Percentiles rank a stretch among this genome's conserved stretches.
Evolutionary conservation across 441 rosid genomes (phyloP).

Genomic region (Manihot esculenta): DNA sequence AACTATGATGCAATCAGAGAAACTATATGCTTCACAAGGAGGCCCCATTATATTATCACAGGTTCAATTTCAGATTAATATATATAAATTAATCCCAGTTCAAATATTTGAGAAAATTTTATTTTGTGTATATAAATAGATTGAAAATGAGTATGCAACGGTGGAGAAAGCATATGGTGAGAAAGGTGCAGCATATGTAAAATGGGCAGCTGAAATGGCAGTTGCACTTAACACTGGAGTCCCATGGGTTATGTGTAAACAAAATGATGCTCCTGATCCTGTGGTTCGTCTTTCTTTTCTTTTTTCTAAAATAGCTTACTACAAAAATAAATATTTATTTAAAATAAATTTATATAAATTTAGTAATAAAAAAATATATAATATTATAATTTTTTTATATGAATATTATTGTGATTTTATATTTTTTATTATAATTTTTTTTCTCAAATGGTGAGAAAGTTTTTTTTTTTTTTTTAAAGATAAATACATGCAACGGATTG

Average conservation of each 20-base stretch:
- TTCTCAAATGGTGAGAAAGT: background rate
- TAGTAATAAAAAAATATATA: too few species aligned
- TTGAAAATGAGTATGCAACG: conserved; percentile 77
- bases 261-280: conserved; percentile 78
- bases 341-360: too few species aligned
- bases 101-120: too few species aligned
- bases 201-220: conserved; percentile 77
- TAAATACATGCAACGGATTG: conserved; percentile 82
- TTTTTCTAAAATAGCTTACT: too few species aligned
- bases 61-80: conserved; percentile 33
- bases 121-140: conserved; percentile 29
- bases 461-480: conserved; percentile 33
- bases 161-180: conserved; percentile 47
- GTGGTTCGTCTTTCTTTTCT: conserved; percentile 36
- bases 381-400: too few species aligned
- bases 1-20: conserved; percentile 65
- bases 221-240: conserved; percentile 77
- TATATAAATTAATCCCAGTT: too few species aligned
- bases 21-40: conserved; percentile 77
- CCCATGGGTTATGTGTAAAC: conserved; percentile 96
- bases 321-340: too few species aligned
- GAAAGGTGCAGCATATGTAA: conserved; percentile 51
- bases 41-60: conserved; percentile 88
- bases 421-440: too few species aligned
- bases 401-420: too few species aligned